Evolutionary conservation across 768 basidiomycete genomes (phyloP), one percentile per base, ranked within the genome.

Genomic region (Hygrophoropsis aurantiaca): DNA sequence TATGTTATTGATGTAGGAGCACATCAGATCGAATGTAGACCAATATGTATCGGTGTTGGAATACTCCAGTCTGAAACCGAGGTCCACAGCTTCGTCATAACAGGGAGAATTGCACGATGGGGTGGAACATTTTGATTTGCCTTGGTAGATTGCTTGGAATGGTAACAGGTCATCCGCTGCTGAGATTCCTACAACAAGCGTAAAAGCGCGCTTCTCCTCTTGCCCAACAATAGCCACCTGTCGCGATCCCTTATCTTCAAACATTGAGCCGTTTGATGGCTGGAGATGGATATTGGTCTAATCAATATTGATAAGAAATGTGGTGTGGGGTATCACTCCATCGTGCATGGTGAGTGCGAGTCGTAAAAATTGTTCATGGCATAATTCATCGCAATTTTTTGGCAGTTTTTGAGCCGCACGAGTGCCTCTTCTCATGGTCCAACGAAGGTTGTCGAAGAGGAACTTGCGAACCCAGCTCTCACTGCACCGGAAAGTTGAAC

Each of bases 151-250:
- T 0, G 59, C 65, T 49, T 74, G 72, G 11, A 72, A 53, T 3
- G 64, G 67, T 1, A 70, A 56, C 3, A 68, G 25, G 0, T 34
- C 50, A 2, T 70, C 68, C 37, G 49, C 39, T 23, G 47, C 51
- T 2, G 62, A 51, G 16, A 73, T 51, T 1, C 62, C 59, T 3
- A 66, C 57, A 18, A 72, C 25, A 2, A 63, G 33, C 2, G 70
- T 74, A 32, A 72, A 69, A 18, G 69, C 72, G 0, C 65, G 54
- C 51, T 74, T 73, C 45, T 74, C 70, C 2, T 72, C 70, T 6
- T 23, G 34, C 1, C 72, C 68, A 20, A 68, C 38, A 6, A 62
- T 47, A 1, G 61, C 20, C 3, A 73, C 68, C 39, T 74, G 71
- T 30, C 66, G 66, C 1, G 62, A 46, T 0, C 64, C 66, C 8